Evolutionary conservation across 2,329 filamentous ascomycete species (phyloP).

Genomic region (Ramularia endophylla): DNA sequence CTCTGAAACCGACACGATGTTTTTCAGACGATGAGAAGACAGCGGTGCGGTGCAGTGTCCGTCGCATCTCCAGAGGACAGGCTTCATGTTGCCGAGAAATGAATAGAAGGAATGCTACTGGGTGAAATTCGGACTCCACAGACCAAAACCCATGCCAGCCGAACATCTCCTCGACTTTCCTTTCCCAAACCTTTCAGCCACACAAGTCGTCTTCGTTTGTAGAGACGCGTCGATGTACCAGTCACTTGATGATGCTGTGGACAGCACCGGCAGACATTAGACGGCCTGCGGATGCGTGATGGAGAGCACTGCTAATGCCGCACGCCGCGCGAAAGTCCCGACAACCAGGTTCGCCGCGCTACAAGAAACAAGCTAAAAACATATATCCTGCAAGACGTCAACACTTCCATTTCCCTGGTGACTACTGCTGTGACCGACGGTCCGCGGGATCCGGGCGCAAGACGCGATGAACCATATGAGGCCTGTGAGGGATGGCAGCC

Average conservation of each 20-base stretch:
- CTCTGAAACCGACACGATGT: too few relatives aligned
- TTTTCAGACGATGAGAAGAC: too few relatives aligned
- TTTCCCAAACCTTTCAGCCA: background rate
- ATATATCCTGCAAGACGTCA: conserved; percentile 6
- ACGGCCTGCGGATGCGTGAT: conserved; percentile 3
- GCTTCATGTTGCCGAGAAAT: too few relatives aligned
- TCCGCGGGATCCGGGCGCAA: conserved; percentile 10
- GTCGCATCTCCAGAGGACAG: too few relatives aligned
- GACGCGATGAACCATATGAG: conserved; percentile 7
- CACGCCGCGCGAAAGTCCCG: conserved; percentile 8
- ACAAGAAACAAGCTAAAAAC: background rate
- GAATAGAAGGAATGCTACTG: too few relatives aligned
- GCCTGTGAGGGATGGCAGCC: conserved; percentile 6
- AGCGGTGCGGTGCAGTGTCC: too few relatives aligned
- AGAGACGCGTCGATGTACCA: conserved; percentile 10
- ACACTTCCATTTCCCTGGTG: conserved; percentile 4
- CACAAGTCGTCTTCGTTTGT: conserved; percentile 9
- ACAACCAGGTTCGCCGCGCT: conserved; percentile 15
- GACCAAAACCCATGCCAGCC: conserved; percentile 1
- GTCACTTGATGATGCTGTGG: conserved; percentile 16
- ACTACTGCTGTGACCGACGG: conserved; percentile 14
- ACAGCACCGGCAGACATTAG: conserved; percentile 8
- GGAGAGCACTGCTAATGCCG: conserved; percentile 7
- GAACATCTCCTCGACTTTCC: conserved; percentile 2
- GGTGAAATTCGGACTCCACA: too few relatives aligned